phyloP scores from a whole-genome alignment of 495 filamentous ascomycete genomes.

The Acidiella bohemica region DNA sequence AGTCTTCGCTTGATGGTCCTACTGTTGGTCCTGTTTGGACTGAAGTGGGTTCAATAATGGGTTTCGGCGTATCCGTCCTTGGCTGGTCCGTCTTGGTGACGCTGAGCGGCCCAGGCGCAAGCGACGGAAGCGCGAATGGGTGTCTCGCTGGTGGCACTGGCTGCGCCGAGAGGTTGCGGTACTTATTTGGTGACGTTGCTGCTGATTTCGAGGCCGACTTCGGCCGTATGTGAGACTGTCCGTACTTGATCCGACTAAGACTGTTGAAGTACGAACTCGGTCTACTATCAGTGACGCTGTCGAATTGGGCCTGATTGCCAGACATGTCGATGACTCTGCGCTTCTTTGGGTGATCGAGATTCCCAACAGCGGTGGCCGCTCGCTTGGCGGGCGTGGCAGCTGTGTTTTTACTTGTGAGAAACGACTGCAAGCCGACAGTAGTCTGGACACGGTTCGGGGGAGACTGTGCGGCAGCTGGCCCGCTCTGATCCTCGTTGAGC shows the following conservation, averaged over 20 bases:
- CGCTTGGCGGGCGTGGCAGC: background rate
- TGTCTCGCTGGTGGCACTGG: too few relatives aligned
- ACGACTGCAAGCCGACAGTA: too few relatives aligned
- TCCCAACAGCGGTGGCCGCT: background rate
- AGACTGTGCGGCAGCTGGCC: too few relatives aligned
- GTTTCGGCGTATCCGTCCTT: too few relatives aligned
- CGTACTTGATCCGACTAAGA: conserved; percentile 60
- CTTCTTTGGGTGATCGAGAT: background rate
- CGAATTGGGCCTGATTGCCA: too few relatives aligned
- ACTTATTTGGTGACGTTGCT: background rate
- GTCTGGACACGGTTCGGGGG: too few relatives aligned
- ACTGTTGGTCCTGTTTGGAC: background rate
- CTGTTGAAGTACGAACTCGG: conserved; percentile 34
- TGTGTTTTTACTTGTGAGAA: too few relatives aligned
- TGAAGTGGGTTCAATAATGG: background rate
- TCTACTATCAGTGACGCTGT: too few relatives aligned
- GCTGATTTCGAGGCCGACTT: background rate
- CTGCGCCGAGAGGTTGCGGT: background rate
- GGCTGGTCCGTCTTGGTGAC: background rate
- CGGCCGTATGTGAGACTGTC: too few relatives aligned
- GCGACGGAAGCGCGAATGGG: background rate
- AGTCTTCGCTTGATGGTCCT: conserved; percentile 7
- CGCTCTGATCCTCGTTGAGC: conserved; percentile 8
- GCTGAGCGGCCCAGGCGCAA: background rate
- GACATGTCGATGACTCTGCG: conserved; percentile 2